Percentiles rank a stretch among this genome's conserved stretches.
phyloP scores from a whole-genome alignment of 495 filamentous ascomycete genomes.

The Astrothelium macrocarpum region DNA sequence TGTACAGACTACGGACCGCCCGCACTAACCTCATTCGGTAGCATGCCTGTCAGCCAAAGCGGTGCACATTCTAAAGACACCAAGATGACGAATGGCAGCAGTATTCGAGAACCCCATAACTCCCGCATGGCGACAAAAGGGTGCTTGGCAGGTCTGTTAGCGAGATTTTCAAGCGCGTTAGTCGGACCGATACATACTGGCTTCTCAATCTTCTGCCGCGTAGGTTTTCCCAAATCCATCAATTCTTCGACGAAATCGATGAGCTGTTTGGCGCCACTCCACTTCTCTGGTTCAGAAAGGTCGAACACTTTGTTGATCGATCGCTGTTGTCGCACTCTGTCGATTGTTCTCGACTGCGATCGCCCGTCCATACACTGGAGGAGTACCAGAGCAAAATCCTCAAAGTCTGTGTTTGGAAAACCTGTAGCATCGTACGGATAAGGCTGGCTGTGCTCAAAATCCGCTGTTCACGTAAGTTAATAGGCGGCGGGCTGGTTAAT shows the following conservation, averaged over 20 bases:
- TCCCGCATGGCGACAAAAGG: neutral
- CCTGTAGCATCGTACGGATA: neutral
- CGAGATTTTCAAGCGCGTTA: neutral
- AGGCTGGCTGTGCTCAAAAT: neutral
- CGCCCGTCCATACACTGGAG: neutral
- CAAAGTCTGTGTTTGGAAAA: neutral
- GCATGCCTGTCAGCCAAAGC: conserved; percentile 7
- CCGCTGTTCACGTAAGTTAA: no score
- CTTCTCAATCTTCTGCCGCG: neutral
- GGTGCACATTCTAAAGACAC: neutral
- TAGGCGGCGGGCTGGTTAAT: no score
- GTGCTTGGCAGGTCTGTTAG: neutral
- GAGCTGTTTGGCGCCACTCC: neutral
- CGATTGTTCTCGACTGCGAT: neutral
- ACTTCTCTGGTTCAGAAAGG: neutral
- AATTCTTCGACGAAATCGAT: neutral
- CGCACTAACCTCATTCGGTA: no score
- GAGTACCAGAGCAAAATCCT: neutral
- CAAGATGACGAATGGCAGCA: neutral
- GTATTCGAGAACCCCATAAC: neutral
- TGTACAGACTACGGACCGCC: no score
- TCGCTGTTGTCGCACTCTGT: neutral
- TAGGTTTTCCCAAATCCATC: neutral
- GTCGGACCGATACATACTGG: neutral
- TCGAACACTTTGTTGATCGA: neutral